Conservation (phyloP, 2,329 filamentous ascomycete genomes). For the Niveomyces coronatus region DNA sequence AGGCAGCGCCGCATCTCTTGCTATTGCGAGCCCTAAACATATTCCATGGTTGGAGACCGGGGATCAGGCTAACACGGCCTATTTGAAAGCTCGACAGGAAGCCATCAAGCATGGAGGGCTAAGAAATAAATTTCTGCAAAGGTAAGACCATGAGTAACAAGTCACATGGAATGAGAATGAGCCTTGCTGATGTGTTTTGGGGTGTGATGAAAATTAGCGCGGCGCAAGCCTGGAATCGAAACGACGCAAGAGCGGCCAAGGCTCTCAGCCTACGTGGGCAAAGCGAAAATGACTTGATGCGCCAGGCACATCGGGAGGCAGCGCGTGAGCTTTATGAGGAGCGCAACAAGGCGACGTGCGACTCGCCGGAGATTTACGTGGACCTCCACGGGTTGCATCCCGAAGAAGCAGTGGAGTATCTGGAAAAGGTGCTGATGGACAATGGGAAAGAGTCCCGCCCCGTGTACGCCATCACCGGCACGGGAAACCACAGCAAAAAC, state of each 20-base stretch:
- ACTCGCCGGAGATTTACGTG: slow-evolving; percentile 71
- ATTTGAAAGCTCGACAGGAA: slow-evolving; percentile 88
- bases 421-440: slow-evolving; percentile 78
- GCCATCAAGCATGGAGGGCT: slow-evolving; percentile 95
- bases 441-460: slow-evolving; percentile 64
- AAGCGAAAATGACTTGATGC: slow-evolving; percentile 94
- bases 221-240: slow-evolving; percentile 96
- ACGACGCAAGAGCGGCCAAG: slow-evolving; percentile 92
- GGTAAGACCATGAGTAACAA: slow-evolving; percentile 52
- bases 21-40: slow-evolving; percentile 79
- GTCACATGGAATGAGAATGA: too few relatives aligned
- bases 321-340: slow-evolving; percentile 88
- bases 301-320: slow-evolving; percentile 90
- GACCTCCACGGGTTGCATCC: slow-evolving; percentile 98
- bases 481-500: slow-evolving; percentile 95
- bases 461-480: slow-evolving; percentile 93
- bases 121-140: slow-evolving; percentile 94
- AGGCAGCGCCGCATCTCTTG: slow-evolving; percentile 69
- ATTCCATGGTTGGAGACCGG: slow-evolving; percentile 97
- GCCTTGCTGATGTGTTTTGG: too few relatives aligned
- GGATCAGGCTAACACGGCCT: slow-evolving; percentile 80
- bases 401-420: slow-evolving; percentile 90
- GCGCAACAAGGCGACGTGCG: slow-evolving; percentile 55
- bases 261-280: slow-evolving; percentile 88
- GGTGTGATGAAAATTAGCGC: too few relatives aligned